These are phyloP conservation scores for Helenozyma baotianmanensis DNA, from an alignment of 805 yeast genomes.

Conservation along the genomic window DNA sequence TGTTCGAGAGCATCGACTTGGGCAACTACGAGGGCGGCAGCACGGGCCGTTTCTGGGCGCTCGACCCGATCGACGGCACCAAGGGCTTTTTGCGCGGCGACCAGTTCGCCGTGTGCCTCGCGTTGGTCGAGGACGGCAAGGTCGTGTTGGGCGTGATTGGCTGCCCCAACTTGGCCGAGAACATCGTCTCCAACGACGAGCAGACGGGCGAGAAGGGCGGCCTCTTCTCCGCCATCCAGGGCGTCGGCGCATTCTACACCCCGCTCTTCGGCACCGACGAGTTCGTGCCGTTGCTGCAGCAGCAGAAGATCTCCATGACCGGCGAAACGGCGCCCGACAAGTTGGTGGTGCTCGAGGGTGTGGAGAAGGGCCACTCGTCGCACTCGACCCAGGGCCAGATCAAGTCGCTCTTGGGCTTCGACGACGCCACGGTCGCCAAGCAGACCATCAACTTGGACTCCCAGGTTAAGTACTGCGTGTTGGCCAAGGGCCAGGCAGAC, in stretches of 20 bases:
- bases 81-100: conserved; percentile 93
- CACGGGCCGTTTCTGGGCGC: conserved; percentile 87
- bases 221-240: conserved; percentile 63
- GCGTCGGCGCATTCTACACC: conserved; percentile 61
- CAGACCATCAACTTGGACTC: conserved; percentile 82
- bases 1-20: conserved; percentile 65
- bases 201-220: conserved; percentile 55
- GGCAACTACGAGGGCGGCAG: conserved; percentile 80
- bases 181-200: conserved; percentile 32
- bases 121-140: conserved; percentile 77
- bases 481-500: conserved; percentile 89
- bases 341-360: conserved; percentile 83
- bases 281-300: conserved; percentile 31
- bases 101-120: conserved; percentile 94
- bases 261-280: conserved; percentile 30
- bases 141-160: conserved; percentile 92
- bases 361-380: conserved; percentile 91
- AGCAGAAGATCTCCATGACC: conserved; percentile 48
- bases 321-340: conserved; percentile 41
- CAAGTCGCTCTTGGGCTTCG: conserved; percentile 50
- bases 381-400: conserved; percentile 80
- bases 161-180: conserved; percentile 81
- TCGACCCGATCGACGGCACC: conserved; percentile 98
- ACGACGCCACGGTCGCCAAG: conserved; percentile 48
- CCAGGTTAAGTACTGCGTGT: conserved; percentile 91